Conservation (phyloP, 2,329 filamentous ascomycete genomes). For the Cadophora sp. region DNA sequence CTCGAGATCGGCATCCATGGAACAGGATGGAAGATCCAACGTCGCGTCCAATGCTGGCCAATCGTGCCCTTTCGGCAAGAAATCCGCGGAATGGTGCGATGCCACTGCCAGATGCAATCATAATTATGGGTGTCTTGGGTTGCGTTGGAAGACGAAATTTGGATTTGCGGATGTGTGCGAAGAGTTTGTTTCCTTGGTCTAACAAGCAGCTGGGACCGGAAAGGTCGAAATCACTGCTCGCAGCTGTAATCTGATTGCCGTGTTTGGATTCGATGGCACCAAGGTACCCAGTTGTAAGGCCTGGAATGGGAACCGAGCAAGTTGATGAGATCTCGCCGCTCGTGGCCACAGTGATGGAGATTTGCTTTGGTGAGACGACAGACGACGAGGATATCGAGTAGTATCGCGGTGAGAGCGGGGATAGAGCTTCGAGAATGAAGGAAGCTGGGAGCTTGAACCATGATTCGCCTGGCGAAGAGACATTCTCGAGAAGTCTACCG, state of each 20-base stretch:
- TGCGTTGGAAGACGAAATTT: slow-evolving; percentile 54
- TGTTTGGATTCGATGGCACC: slow-evolving; percentile 33
- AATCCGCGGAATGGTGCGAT: slow-evolving; percentile 56
- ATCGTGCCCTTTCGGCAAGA: slow-evolving; percentile 51
- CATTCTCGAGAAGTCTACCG: slow-evolving; percentile 26
- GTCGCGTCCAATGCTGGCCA: slow-evolving; percentile 49
- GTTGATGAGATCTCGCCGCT: slow-evolving; percentile 40
- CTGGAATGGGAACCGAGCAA: slow-evolving; percentile 41
- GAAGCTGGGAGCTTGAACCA: slow-evolving; percentile 56
- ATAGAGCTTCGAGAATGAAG: slow-evolving; percentile 61
- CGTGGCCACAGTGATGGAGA: slow-evolving; percentile 50
- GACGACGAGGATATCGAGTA: slow-evolving; percentile 68
- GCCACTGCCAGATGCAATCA: slow-evolving; percentile 57
- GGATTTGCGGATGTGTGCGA: slow-evolving; percentile 50
- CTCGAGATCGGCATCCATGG: slow-evolving; percentile 52
- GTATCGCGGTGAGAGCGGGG: slow-evolving; percentile 63
- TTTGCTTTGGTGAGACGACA: slow-evolving; percentile 50
- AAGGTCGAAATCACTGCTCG: slow-evolving; percentile 25
- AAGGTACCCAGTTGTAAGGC: slow-evolving; percentile 50
- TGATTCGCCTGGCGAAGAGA: slow-evolving; percentile 5
- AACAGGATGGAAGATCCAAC: slow-evolving; percentile 55
- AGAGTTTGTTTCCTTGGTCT: slow-evolving; percentile 38
- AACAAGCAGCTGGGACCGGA: slow-evolving; percentile 31
- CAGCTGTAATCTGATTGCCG: neutral
- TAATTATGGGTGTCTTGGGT: slow-evolving; percentile 54